phyloP scores from a whole-genome alignment of 1,284 basidiomycete species.

The Ustilago trichophora region DNA sequence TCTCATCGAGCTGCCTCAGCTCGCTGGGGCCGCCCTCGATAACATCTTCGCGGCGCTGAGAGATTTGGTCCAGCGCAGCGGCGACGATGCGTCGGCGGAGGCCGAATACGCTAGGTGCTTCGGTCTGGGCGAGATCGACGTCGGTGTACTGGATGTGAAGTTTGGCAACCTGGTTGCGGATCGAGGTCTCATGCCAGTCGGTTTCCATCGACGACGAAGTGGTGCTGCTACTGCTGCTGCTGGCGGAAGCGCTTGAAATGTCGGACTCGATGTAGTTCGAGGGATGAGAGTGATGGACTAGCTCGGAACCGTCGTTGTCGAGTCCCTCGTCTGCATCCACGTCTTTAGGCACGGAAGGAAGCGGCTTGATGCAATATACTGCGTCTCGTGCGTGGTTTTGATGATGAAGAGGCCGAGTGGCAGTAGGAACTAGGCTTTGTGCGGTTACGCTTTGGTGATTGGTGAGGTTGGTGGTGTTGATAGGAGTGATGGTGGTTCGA shows the following conservation, averaged over 20 bases:
- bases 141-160: constrained; percentile 29
- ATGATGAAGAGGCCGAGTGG: neutral
- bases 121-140: constrained; percentile 23
- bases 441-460: neutral
- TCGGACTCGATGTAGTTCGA: constrained; percentile 25
- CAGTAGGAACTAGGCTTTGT: neutral
- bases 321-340: constrained; percentile 28
- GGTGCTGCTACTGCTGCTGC: constrained; percentile 14
- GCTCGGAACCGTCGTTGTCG: constrained; percentile 17
- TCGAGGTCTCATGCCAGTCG: constrained; percentile 33
- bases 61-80: constrained; percentile 27
- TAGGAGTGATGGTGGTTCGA: too few relatives aligned
- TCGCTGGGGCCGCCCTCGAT: neutral
- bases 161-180: constrained; percentile 34
- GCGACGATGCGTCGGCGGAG: constrained; percentile 36
- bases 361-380: constrained; percentile 7
- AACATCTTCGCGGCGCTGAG: neutral
- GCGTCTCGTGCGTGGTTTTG: neutral
- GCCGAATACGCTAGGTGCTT: constrained; percentile 38
- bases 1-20: constrained; percentile 4
- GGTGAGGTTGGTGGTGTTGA: too few relatives aligned
- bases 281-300: constrained; percentile 4
- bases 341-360: constrained; percentile 29
- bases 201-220: constrained; percentile 30
- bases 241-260: constrained; percentile 28